Evolutionary conservation across 2,329 filamentous ascomycete genomes (phyloP), one percentile per base, ranked within the genome.

Genomic region (Neonectria neomacrospora): DNA sequence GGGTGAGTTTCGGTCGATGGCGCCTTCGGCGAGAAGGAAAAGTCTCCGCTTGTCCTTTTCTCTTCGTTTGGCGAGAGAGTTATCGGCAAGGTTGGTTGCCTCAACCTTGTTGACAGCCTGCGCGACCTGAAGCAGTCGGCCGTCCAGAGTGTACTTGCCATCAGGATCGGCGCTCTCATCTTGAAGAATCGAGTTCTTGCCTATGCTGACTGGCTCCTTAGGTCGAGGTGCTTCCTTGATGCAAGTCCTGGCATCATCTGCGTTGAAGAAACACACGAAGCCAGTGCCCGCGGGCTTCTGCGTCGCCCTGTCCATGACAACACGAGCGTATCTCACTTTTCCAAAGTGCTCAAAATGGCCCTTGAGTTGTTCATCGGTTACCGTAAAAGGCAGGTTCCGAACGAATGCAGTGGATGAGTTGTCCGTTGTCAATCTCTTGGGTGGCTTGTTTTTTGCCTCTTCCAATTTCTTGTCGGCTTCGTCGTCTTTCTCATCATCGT

Each of bases 1-100:
- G 6, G 93, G 85, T 8, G 93, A 93, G 64, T 90, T 90, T n/a
- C 85, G 82, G 3, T 91, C 82, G 61, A 99, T 92, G 2, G 90
- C 91, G 60, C 96, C 96, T 80, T 99, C 96, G 2, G 88, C 87
- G 22, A 99, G 86, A 6, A 99, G 86, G 76, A 94, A 99, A 1
- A 99, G 86, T 44, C 91, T 90, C 48, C 96, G 89, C 83, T 96
- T 97, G 79, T 99, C 96, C 75, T 91, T 92, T 74, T 96, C 91
- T 32, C 84, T 83, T 54, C 82, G 89, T 66, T 83, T 82, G 54
- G 83, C 82, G 39, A 88, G 87, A 53, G 90, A 88, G 53, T 89
- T 88, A 54, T 91, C 90, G 6, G 91, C 89, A 26, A 98, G 86
- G 55, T 89, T 89, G 42, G 85, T 85, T 1, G 96, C 96, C 77